phyloP scores from a whole-genome alignment of 306 rosid species.

The Casuarina glauca region DNA sequence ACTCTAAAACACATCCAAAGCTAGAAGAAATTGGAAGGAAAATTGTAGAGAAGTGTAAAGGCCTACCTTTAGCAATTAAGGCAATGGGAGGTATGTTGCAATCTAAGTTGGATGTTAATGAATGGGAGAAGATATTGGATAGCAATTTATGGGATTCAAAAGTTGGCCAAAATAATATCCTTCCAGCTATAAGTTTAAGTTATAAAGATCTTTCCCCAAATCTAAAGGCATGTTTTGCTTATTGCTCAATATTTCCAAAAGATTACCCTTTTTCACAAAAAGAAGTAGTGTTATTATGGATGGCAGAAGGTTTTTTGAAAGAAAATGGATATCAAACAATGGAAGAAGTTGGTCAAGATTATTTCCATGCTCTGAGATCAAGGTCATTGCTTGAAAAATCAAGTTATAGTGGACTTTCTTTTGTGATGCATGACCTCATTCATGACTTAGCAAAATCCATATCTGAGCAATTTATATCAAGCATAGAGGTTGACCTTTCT shows the following conservation, averaged over 20 bases:
- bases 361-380: conserved; percentile 21
- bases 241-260: conserved; percentile 33
- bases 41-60: no score
- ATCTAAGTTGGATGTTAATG: neutral
- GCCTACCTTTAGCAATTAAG: no score
- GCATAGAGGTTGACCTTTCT: neutral
- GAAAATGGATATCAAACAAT: neutral
- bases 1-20: no score
- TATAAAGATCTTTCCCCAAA: conserved; percentile 22
- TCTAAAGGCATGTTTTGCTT: conserved; percentile 43
- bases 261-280: conserved; percentile 18
- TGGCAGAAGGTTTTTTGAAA: no score
- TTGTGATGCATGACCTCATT: conserved; percentile 43
- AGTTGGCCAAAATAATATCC: neutral
- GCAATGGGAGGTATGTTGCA: no score
- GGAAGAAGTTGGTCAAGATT: conserved; percentile 26
- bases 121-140: conserved; percentile 24
- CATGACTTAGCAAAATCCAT: conserved; percentile 33
- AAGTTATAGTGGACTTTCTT: neutral
- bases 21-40: no score
- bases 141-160: conserved; percentile 24
- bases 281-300: conserved; percentile 1
- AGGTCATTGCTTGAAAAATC: conserved; percentile 36
- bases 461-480: neutral
- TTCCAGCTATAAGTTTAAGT: conserved; percentile 28